Percentiles rank a stretch among this genome's conserved stretches.
These are phyloP conservation scores for Prototheca wickerhamii DNA, from an alignment of 163 green algal genomes.

Conservation along the genomic window DNA sequence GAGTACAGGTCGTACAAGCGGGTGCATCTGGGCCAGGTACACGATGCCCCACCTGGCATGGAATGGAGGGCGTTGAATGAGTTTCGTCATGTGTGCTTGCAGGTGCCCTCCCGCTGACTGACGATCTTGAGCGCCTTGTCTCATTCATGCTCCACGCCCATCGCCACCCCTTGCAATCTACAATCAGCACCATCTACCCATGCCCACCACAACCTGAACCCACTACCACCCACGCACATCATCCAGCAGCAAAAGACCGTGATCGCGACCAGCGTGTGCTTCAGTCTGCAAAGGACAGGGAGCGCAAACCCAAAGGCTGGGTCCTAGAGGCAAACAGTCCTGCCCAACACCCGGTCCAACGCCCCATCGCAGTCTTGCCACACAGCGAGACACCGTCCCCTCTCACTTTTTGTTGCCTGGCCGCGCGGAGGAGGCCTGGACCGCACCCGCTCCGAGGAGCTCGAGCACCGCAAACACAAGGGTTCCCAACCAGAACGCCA, in stretches of 20 bases:
- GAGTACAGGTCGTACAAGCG: slow-evolving; percentile 53
- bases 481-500: slow-evolving; percentile 31
- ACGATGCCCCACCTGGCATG: slow-evolving; percentile 63
- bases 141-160: too few species aligned
- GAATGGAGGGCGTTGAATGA: background rate
- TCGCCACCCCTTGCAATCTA: too few species aligned
- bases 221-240: slow-evolving; percentile 26
- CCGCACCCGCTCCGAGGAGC: slow-evolving; percentile 13
- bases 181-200: background rate
- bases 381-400: background rate
- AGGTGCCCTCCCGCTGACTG: too few species aligned
- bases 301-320: background rate
- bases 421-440: slow-evolving; percentile 14
- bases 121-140: too few species aligned
- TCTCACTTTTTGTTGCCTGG: slow-evolving; percentile 10
- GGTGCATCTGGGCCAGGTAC: slow-evolving; percentile 68
- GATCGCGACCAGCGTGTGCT: slow-evolving; percentile 28
- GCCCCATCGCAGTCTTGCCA: background rate
- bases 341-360: too few species aligned
- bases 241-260: slow-evolving; percentile 46
- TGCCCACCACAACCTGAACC: background rate
- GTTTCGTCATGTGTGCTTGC: background rate
- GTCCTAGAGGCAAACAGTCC: background rate
- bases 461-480: slow-evolving; percentile 28
- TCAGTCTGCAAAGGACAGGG: slow-evolving; percentile 28